Evolutionary conservation across 2,329 filamentous ascomycete species (phyloP).

Genomic region (Fusarium pseudoanthophilum): DNA sequence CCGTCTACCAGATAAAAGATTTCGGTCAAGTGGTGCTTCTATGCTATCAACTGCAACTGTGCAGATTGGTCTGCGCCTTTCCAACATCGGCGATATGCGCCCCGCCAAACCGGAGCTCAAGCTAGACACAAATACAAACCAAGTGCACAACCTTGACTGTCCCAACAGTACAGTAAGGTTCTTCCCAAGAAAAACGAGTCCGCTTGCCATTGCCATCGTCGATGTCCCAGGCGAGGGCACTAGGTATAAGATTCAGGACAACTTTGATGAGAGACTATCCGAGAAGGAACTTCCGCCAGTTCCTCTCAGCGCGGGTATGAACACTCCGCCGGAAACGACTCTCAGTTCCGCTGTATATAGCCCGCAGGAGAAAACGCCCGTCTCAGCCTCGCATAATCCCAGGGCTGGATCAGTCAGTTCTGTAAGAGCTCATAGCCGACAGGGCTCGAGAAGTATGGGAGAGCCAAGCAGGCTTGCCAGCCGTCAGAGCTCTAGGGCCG

Average conservation of each 20-base stretch:
- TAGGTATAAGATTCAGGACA: conserved; percentile 36
- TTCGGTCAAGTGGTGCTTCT: conserved; percentile 70
- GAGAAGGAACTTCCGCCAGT: conserved; percentile 51
- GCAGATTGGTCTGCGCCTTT: conserved; percentile 76
- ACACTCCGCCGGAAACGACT: conserved; percentile 47
- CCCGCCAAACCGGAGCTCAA: conserved; percentile 39
- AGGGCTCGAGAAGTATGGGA: conserved; percentile 18
- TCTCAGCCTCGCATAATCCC: conserved; percentile 31
- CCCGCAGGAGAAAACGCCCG: conserved; percentile 46
- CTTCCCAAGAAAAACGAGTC: conserved; percentile 38
- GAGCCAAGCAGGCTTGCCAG: conserved; percentile 32
- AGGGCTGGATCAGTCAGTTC: conserved; percentile 34
- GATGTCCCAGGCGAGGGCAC: conserved; percentile 41
- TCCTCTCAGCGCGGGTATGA: conserved; percentile 42
- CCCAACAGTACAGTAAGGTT: conserved; percentile 40
- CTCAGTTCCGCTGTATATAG: conserved; percentile 66
- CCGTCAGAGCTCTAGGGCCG: conserved; percentile 17
- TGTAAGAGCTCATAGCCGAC: conserved; percentile 29
- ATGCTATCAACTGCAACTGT: conserved; percentile 74
- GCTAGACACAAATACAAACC: conserved; percentile 35
- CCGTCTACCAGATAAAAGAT: conserved; percentile 50
- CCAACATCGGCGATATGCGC: conserved; percentile 64
- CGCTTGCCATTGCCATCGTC: conserved; percentile 42
- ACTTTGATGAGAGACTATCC: conserved; percentile 45
- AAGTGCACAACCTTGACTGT: conserved; percentile 54